Evolutionary conservation across 306 rosid species (phyloP).

Genomic region (Corylus heterophylla): DNA sequence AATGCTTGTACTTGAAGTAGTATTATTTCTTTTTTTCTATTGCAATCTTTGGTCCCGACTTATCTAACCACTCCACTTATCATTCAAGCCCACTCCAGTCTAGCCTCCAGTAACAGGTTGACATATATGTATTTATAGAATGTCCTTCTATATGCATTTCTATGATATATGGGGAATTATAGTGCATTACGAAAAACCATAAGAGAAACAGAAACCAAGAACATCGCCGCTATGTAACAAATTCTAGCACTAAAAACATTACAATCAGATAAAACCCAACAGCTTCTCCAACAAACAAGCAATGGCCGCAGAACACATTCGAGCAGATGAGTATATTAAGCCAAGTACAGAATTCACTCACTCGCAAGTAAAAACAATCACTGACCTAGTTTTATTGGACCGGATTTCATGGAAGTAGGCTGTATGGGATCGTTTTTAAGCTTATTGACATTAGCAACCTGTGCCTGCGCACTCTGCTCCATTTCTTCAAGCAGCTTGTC

Average conservation of each 20-base stretch:
- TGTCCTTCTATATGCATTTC: neutral
- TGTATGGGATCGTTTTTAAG: slow-evolving; percentile 42
- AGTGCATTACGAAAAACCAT: neutral
- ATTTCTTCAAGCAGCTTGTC: slow-evolving; percentile 83
- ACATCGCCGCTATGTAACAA: neutral
- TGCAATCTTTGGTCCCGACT: neutral
- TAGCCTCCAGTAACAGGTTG: neutral
- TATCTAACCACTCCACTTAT: neutral
- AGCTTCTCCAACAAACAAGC: neutral
- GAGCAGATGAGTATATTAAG: neutral
- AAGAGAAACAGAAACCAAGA: no score
- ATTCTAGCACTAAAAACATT: neutral
- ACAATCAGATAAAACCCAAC: neutral
- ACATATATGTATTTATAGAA: neutral
- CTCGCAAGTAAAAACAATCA: neutral
- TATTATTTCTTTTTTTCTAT: neutral
- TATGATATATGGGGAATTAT: neutral
- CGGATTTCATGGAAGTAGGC: slow-evolving; percentile 23
- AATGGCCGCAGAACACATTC: neutral
- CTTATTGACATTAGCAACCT: slow-evolving; percentile 52
- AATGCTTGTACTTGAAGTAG: neutral
- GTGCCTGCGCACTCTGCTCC: slow-evolving; percentile 49
- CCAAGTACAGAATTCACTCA: neutral
- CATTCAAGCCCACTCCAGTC: neutral
- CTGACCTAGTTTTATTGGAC: slow-evolving; percentile 48